A percentile compares a stretch with the other conserved stretches of the same genome.
phyloP scores from a whole-genome alignment of 2,329 filamentous ascomycete genomes.

The Fusarium newnesense region DNA sequence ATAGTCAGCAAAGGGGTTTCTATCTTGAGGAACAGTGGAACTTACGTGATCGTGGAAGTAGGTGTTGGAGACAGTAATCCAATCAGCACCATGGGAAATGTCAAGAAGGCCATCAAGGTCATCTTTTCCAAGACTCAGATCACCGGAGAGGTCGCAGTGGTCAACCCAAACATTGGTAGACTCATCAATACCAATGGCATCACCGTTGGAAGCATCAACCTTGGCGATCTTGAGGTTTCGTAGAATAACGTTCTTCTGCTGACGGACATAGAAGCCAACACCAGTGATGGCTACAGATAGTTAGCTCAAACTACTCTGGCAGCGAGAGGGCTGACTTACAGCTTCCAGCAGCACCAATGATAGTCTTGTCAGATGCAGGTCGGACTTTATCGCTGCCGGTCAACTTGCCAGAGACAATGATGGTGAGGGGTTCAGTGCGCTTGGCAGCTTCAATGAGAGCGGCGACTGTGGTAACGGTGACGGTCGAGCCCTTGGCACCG shows the following conservation, averaged over 20 bases:
- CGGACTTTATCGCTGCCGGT: slow-evolving; percentile 39
- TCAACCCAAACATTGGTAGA: slow-evolving; percentile 73
- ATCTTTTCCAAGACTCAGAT: slow-evolving; percentile 70
- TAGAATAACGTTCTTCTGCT: slow-evolving; percentile 67
- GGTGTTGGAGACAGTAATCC: slow-evolving; percentile 58
- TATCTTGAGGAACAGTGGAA: not conserved
- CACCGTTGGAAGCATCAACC: slow-evolving; percentile 64
- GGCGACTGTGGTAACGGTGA: slow-evolving; percentile 43
- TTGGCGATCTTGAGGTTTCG: slow-evolving; percentile 69
- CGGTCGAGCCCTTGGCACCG: slow-evolving; percentile 43
- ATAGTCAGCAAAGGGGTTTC: not conserved
- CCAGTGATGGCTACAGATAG: slow-evolving; percentile 51
- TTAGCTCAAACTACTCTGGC: not conserved
- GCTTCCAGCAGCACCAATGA: slow-evolving; percentile 52
- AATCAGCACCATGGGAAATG: slow-evolving; percentile 71
- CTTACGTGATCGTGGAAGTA: slow-evolving; percentile 47
- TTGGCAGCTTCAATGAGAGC: slow-evolving; percentile 44
- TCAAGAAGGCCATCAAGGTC: slow-evolving; percentile 76
- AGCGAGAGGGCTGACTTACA: not conserved
- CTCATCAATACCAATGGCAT: slow-evolving; percentile 67
- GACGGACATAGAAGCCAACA: slow-evolving; percentile 63
- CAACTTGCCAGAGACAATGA: slow-evolving; percentile 45
- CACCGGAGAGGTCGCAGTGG: slow-evolving; percentile 73
- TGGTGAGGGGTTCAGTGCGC: slow-evolving; percentile 42
- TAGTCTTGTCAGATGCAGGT: slow-evolving; percentile 55